Evolutionary conservation across 257 asterid species (phyloP).

Genomic region (Przewalskia tangutica): DNA sequence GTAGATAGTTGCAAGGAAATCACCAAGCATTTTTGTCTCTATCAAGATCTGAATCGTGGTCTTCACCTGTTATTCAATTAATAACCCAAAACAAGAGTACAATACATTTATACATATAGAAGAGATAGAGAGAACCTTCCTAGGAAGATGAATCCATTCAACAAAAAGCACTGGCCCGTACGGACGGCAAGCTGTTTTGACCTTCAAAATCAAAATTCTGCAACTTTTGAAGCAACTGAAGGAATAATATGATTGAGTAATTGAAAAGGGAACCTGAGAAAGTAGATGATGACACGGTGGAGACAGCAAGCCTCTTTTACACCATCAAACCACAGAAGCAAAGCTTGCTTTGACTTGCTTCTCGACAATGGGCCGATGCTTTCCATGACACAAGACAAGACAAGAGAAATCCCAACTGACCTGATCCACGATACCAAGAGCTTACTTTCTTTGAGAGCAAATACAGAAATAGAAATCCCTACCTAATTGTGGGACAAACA

Average conservation of each 20-base stretch:
- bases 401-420: too few relatives aligned
- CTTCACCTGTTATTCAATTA: not conserved
- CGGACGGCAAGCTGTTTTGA: conserved; percentile 80
- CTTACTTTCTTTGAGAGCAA: not conserved
- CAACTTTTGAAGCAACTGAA: too few relatives aligned
- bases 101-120: not conserved
- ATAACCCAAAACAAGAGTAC: not conserved
- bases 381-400: conserved; percentile 8
- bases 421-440: not conserved
- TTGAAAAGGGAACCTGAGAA: conserved; percentile 36
- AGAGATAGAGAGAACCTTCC: conserved; percentile 59
- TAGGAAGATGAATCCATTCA: conserved; percentile 83
- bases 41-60: not conserved
- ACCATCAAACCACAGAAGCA: conserved; percentile 67
- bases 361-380: conserved; percentile 14
- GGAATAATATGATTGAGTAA: not conserved
- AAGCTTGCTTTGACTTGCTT: conserved; percentile 50
- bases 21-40: not conserved
- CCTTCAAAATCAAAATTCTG: conserved; percentile 21
- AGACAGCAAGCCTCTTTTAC: conserved; percentile 92
- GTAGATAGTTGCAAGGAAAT: not conserved
- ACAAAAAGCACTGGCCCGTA: conserved; percentile 84
- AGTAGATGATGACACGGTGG: conserved; percentile 73
- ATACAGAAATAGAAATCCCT: too few relatives aligned
- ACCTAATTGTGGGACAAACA: too few relatives aligned